A percentile compares a stretch with the other conserved stretches of the same genome.
These are phyloP conservation scores for Cydonia oblonga DNA, from an alignment of 331 rosid species.

Conservation along the genomic window DNA sequence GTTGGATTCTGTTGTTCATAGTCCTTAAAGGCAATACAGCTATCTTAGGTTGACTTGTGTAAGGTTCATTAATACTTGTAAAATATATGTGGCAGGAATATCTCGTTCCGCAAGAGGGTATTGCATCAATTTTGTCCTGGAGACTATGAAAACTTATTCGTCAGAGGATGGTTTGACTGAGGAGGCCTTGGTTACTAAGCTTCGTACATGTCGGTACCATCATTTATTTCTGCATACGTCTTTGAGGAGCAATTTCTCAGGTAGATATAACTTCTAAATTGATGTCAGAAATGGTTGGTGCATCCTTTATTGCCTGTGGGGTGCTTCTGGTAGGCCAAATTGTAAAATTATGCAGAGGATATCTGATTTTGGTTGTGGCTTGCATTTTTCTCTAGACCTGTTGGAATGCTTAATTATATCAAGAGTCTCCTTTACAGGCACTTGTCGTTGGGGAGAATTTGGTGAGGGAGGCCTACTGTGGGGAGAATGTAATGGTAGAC, in stretches of 20 bases:
- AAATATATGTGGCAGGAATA: conserved; percentile 37
- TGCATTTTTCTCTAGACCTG: background rate
- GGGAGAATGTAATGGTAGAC: conserved; percentile 84
- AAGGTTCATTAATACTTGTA: background rate
- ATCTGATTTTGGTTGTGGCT: background rate
- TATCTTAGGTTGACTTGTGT: background rate
- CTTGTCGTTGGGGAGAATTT: conserved; percentile 76
- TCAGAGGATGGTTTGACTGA: conserved; percentile 89
- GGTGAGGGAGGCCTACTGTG: conserved; percentile 93
- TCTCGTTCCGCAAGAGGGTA: conserved; percentile 90
- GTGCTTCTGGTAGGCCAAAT: background rate
- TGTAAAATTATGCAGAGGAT: background rate
- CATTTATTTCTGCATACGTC: conserved; percentile 76
- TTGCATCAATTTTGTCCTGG: conserved; percentile 68
- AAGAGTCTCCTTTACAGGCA: conserved; percentile 37
- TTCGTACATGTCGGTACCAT: conserved; percentile 82
- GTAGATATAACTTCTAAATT: conserved; percentile 24
- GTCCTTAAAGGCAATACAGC: background rate
- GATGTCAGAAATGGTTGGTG: background rate
- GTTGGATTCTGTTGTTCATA: background rate
- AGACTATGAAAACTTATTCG: conserved; percentile 82
- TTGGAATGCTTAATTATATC: background rate
- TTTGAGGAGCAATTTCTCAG: conserved; percentile 58
- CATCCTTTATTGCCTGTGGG: background rate
- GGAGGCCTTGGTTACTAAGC: conserved; percentile 79